These are phyloP conservation scores for Musa balbisiana DNA, from an alignment of 202 grass and related monocot genomes.

Conservation along the genomic window DNA sequence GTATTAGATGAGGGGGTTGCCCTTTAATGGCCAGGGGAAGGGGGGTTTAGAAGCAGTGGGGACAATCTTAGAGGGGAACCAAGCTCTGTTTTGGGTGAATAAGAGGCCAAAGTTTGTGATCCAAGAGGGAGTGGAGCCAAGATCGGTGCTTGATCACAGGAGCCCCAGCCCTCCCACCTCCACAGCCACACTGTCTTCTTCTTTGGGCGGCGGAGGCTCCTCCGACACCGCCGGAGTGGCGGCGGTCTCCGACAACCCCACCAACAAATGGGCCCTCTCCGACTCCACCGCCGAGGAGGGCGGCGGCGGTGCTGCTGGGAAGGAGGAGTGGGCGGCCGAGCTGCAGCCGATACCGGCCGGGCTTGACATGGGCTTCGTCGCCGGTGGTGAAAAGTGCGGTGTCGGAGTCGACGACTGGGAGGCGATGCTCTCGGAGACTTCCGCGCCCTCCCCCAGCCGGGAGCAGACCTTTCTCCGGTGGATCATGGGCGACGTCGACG, in stretches of 20 bases:
- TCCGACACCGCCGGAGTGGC: conserved; percentile 52
- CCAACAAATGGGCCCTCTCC: conserved; percentile 31
- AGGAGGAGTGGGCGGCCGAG: conserved; percentile 49
- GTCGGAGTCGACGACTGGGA: conserved; percentile 38
- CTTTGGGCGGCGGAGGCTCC: conserved; percentile 22
- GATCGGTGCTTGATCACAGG: conserved; percentile 61
- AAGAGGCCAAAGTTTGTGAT: conserved; percentile 1
- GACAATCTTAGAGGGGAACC: neutral
- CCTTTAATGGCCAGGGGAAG: conserved; percentile 46
- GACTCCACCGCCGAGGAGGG: conserved; percentile 7
- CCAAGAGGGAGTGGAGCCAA: conserved; percentile 33
- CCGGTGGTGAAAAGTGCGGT: conserved; percentile 29
- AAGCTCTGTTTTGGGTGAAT: conserved; percentile 23
- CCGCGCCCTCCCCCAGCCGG: conserved; percentile 27
- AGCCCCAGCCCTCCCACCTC: conserved; percentile 71
- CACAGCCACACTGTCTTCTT: conserved; percentile 51
- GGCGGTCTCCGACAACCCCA: conserved; percentile 43
- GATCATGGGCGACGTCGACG: conserved; percentile 64
- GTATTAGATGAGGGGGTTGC: conserved; percentile 80
- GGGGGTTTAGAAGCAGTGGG: conserved; percentile 20
- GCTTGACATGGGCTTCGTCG: conserved; percentile 31
- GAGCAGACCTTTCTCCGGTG: conserved; percentile 75
- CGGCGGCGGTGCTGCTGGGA: conserved; percentile 23
- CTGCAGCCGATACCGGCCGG: conserved; percentile 40
- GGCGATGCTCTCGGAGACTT: conserved; percentile 36